Evolutionary conservation across 192 early-diverging fungal genomes (phyloP), one percentile per base, ranked within the genome.

Genomic region (Nowakowskiella sp.): DNA sequence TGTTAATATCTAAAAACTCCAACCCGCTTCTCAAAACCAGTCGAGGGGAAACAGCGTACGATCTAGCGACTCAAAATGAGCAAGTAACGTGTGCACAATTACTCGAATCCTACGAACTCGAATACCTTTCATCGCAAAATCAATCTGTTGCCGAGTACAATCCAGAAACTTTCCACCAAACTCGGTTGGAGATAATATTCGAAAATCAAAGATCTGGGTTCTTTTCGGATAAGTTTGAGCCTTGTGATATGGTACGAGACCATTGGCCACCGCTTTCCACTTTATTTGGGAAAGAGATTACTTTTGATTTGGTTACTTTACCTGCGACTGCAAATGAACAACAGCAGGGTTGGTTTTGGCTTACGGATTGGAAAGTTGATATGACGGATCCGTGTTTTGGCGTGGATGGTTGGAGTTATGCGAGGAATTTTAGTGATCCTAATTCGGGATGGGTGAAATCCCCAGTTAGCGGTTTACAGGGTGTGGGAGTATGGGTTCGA

Each of bases 291-390:
- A 58, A 52, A 27, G 72, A 76, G 1, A 64, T 58, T 2, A 47
- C 63, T 30, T 76, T 73, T 25, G 68, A 80, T 3, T 66, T 72
- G 29, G 75, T 86, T 21, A 46, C 59, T 16, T 43, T 85, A 13
- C 85, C 85, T 3, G 42, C 50, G 33, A 36, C 47, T 16, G 9
- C n/a, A 9, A 30, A n/a, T 9, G n/a, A 16, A 33, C n/a, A 10
- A 47, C 47, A 9, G 47, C 1, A 57, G 48, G 59, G 70, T 8
- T 90, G 86, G 86, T 90, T 80, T 49, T 90, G 88, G 88, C 39
- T 89, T 19, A 84, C 81, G 7, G 88, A 90, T 44, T 90, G 88
- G 88, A 55, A 69, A n/a, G 62, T 87, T 24, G 88, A 88, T 57
- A 58, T 64, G 16, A 64, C 57, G 6, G 71, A 83, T 54, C 81